Base-by-base conservation (phyloP, 2,329 filamentous ascomycete species). In the Aspergillus melleus region DNA sequence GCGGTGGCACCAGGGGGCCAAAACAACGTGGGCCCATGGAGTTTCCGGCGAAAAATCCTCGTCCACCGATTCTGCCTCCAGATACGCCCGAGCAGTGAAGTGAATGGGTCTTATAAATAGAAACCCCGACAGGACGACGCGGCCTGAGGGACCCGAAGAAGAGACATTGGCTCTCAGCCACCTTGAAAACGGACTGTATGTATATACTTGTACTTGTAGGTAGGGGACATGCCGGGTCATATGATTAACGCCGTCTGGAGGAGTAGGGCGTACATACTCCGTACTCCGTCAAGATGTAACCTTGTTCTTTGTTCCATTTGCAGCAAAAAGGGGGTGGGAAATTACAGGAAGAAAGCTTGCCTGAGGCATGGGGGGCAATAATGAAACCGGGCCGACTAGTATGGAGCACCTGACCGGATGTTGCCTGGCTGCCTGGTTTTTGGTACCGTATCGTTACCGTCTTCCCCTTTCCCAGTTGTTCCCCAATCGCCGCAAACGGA, bases 1-100 rank as follows among this genome's bases (percentile, higher is more conserved):
- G 68, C 65, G 71, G 68, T 71, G 65, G 55, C 10, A 24, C 12
- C 26, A 49, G 32, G 52, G 46, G 53, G 42, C 47, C 52, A 47
- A 51, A 55, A 52, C 52, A 52, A 52, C 46, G 57, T 39, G 10
- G 52, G 52, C 8, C 26, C 24, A 30, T 24, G 36, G 32, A 44
- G 12, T 14, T 46, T 47, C 42, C 22, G 22, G 14, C 39, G 29
- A 50, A 39, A 30, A 52, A 50, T 26, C 29, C 26, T 49, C 50
- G n/a, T 42, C 36, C 36, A 14, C 30, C 49, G 52, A 64, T 54
- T 50, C 53, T 65, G 49, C 63, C 63, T 46, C 63, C 63, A 57
- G 63, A 65, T 55, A 63, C 61, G 20, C 63, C 57, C 49, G 58
- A 63, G 51, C 54, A 61, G 39, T 42, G 16, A 49, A 12, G 16